Base-by-base conservation (phyloP, 306 rosid genomes). In the Neltuma alba region DNA sequence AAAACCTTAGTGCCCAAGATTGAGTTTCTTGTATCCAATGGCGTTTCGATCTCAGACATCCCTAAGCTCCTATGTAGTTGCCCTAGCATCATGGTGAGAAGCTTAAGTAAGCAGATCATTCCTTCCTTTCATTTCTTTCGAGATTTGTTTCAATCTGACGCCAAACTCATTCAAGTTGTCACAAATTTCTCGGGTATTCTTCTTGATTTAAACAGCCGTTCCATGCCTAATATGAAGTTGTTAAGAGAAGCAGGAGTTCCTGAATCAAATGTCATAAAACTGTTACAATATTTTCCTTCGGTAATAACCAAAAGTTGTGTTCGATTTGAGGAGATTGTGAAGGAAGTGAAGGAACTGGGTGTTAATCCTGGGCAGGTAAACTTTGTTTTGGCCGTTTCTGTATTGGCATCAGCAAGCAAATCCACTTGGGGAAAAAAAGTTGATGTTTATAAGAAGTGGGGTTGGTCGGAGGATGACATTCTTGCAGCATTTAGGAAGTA, bases 381-480 rank as follows among this genome's bases (percentile, higher is more conserved):
- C 12, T 85, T 75, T 36, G 8, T 65, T 65, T 11, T 2, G 31
- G 84, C 79, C 44, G 69, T 72, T 25, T 1, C 2, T 71, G 18
- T 45, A 4, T 42, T 63, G 54, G 10, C 41, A 10, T 13, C 21
- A 6, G 13, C 76, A 64, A 79, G 65, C 74, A 79, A 65, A 55
- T 82, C 82, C 8, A 85, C 80, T 1, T 71, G 86, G 84, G n/a
- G 31, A 63, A 66, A 60, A 85, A 85, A 80, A n/a, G 61, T 61
- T 31, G 34, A 48, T 25, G n/a, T 57, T 71, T 82, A 70, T 58
- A 79, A 62, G 63, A 75, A 65, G 6, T 85, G 86, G 86, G 89
- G 80, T 36, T 82, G 71, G 76, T 65, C 82, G 37, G 82, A 79
- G 42, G 7, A 82, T 63, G 74, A 82, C 5, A 40, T 79, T 66